These are phyloP conservation scores for Lignosus rhinocerotis DNA, from an alignment of 1,284 basidiomycete genomes.

Conservation along the genomic window DNA sequence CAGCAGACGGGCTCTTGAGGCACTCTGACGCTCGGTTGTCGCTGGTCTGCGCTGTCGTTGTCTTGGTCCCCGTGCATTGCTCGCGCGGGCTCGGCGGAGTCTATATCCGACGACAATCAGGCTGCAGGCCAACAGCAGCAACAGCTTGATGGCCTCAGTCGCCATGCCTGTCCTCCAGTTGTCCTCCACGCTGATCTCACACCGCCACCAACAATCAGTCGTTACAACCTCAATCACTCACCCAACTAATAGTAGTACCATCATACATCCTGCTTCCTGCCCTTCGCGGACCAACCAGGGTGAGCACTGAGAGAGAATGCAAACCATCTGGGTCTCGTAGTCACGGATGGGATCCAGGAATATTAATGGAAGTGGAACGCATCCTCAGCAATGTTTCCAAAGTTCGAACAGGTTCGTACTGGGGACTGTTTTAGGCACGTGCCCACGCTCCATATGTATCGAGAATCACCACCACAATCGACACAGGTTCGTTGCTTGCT, in stretches of 20 bases:
- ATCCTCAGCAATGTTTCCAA: too few relatives aligned
- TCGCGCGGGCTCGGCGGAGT: constrained; percentile 7
- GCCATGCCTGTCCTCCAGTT: constrained; percentile 6
- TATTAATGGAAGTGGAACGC: too few relatives aligned
- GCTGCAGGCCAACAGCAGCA: constrained; percentile 3
- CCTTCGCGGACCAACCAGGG: too few relatives aligned
- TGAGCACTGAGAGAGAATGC: too few relatives aligned
- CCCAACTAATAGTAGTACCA: neutral
- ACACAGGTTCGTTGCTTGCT: too few relatives aligned
- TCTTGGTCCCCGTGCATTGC: constrained; percentile 18
- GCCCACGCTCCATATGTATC: too few relatives aligned
- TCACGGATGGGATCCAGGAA: too few relatives aligned
- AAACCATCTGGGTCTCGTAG: too few relatives aligned
- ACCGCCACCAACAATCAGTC: constrained; percentile 22
- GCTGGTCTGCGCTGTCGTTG: constrained; percentile 6
- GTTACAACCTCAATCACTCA: constrained; percentile 15
- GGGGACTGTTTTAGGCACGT: too few relatives aligned
- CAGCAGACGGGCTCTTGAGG: constrained; percentile 16
- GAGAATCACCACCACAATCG: too few relatives aligned
- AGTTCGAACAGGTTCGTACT: too few relatives aligned
- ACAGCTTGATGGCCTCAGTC: constrained; percentile 21
- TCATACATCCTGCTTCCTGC: too few relatives aligned
- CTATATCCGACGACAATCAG: constrained; percentile 4
- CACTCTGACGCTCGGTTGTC: constrained; percentile 16
- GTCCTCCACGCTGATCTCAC: constrained; percentile 17